A percentile compares a stretch with the other conserved stretches of the same genome.
These are phyloP conservation scores for Sutorius australiensis DNA, from an alignment of 768 basidiomycete species.

Conservation along the genomic window DNA sequence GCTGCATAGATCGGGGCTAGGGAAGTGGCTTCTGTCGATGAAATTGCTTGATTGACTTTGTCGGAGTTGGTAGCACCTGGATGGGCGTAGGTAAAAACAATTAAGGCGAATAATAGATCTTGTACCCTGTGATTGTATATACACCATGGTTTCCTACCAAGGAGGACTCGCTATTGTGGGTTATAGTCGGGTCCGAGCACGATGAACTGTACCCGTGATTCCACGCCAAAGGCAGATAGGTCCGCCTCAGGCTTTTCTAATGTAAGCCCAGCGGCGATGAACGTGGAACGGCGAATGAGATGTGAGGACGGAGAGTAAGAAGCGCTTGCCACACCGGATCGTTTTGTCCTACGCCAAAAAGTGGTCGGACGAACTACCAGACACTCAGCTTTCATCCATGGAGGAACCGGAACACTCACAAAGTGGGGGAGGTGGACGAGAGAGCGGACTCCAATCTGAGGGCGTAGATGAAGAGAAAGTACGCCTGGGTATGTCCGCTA, in stretches of 20 bases:
- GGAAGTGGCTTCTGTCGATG: constrained; percentile 20
- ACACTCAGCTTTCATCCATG: background rate
- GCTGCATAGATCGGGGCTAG: constrained; percentile 39
- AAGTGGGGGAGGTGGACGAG: constrained; percentile 61
- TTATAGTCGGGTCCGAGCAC: constrained; percentile 37
- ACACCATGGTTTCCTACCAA: constrained; percentile 10
- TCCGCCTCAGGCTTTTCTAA: constrained; percentile 60
- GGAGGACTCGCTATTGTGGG: constrained; percentile 14
- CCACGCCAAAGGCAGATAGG: constrained; percentile 59
- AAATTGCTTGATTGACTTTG: constrained; percentile 17
- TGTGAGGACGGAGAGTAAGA: constrained; percentile 72
- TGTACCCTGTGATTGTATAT: constrained; percentile 19
- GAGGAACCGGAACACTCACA: constrained; percentile 40
- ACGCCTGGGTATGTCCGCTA: constrained; percentile 12
- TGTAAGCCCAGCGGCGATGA: constrained; percentile 70
- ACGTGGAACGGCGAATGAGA: constrained; percentile 72
- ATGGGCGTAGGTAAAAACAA: constrained; percentile 1
- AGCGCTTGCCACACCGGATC: constrained; percentile 66
- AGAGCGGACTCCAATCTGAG: constrained; percentile 36
- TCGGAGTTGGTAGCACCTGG: constrained; percentile 8
- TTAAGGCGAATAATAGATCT: background rate
- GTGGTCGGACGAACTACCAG: constrained; percentile 73
- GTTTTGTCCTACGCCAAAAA: constrained; percentile 72
- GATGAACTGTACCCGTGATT: constrained; percentile 47
- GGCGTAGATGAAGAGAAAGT: constrained; percentile 13